These are phyloP conservation scores for Aureobasidium sp. DNA, from an alignment of 2,329 filamentous ascomycete species.

Conservation along the genomic window DNA sequence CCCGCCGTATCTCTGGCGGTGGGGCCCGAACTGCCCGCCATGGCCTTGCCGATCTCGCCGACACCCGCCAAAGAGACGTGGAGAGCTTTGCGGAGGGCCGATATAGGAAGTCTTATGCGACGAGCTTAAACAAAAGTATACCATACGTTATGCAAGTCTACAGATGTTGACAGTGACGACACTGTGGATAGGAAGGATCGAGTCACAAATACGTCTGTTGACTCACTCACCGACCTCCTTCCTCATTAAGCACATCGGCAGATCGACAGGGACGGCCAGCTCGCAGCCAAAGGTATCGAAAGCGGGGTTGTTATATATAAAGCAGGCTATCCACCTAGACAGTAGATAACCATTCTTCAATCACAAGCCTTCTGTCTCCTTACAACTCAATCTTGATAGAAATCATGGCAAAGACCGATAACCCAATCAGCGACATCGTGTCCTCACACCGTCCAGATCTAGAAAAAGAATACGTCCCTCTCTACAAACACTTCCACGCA, in stretches of 20 bases:
- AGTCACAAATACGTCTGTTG: background rate
- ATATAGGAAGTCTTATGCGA: background rate
- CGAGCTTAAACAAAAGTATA: background rate
- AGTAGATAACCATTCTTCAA: background rate
- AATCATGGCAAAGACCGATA: background rate
- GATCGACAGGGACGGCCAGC: slow-evolving; percentile 2
- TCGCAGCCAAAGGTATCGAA: background rate
- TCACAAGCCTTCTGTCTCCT: background rate
- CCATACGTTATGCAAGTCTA: background rate
- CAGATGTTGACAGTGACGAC: background rate
- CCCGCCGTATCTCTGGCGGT: slow-evolving; percentile 9
- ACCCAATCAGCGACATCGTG: slow-evolving; percentile 17
- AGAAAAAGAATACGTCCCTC: slow-evolving; percentile 39
- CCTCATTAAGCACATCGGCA: background rate
- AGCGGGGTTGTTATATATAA: background rate
- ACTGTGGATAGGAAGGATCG: no score
- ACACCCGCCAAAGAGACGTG: background rate
- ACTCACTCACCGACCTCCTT: background rate
- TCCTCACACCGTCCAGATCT: slow-evolving; percentile 35
- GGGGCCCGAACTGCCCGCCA: slow-evolving; percentile 1
- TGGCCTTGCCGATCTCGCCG: background rate
- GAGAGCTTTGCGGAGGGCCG: background rate
- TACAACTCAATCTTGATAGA: no score
- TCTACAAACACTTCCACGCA: slow-evolving; percentile 52
- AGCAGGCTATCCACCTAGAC: background rate